Base-by-base conservation (phyloP, 179 eudicot species). In the Beta macrorhiza region DNA sequence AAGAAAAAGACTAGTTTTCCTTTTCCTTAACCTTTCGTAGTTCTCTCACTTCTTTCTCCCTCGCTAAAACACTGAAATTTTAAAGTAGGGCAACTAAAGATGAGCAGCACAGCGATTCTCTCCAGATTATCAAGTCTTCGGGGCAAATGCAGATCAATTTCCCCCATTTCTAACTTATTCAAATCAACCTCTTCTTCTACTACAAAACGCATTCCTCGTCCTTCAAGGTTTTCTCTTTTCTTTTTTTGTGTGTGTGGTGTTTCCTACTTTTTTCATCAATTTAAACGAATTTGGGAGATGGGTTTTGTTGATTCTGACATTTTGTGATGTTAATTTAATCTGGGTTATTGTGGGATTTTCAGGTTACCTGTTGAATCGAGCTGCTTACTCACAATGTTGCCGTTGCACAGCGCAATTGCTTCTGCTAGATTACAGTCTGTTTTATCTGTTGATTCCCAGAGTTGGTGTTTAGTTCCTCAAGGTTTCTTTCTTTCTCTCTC, bases 401-500 rank as follows among this genome's bases (percentile, higher is more conserved):
- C 93, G 0, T 75, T 90, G 86, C 93, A 90, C 78, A 90, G 91
- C 69, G 93, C 93, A 20, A 87, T 89, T 75, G 93, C 93, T 72
- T 86, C 93, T 20, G 89, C 91, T 74, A 82, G 91, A 47, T 87
- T 90, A 81, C 85, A 77, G 69, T 90, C 93, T 51, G 85, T 80
- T 78, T 83, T 90, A 71, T 86, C 91, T 17, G 67, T 76, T 17
- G 92, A 90, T 78, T 89, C 91, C 2, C 86, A 83, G 78, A 79
- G 79, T 71, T 90, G 93, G 93, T 87, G 93, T 77, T 81, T 90
- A 80, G 86, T 90, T 76, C 90, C 93, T 73, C 93, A 89, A 89
- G 93, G 93, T 90, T 13, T 59, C 0, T 42, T 25, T 68, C 25
- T 32, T 72, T 37, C 68, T 52, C 29, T 45, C 74, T 45, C 63